Evolutionary conservation across 768 basidiomycete genomes (phyloP), one percentile per base, ranked within the genome.

Genomic region (Mycena crocata): DNA sequence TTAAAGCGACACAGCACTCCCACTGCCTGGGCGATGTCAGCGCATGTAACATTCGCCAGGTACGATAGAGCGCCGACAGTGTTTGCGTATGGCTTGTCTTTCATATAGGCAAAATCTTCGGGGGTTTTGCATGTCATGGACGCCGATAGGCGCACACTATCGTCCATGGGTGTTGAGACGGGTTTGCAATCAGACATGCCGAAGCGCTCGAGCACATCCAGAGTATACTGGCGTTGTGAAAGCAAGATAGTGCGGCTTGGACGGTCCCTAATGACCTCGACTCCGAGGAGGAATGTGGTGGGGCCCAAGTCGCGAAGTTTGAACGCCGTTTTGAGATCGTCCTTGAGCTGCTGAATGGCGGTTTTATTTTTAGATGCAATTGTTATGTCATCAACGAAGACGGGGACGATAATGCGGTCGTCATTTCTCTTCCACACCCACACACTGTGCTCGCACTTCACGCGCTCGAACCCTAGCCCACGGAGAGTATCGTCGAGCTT

Each of bases 331-430:
- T 42, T n/a, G 3, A 82, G 68, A 1, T 78, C 69, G 0, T 44
- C 58, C 21, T 76, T 76, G 64, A 75, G 28, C 19, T 67, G 40
- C 48, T 71, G 57, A 56, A 74, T 61, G 10, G 49, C 62, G n/a
- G 34, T 42, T 12, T 31, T 56, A 12, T 65, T 67, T 51, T 71
- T 76, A 0, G 73, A 70, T 14, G 52, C 52, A n/a, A 55, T 55
- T 9, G 52, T 55, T 21, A 55, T 55, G 65, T 81, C 74, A 61
- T 80, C 80, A 46, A 80, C 75, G 62, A 73, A 74, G 56, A 80
- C 66, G 40, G 72, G 66, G 8, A 76, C 63, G 44, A 79, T 73
- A 28, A 75, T 63, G 3, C 52, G 45, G 24, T 64, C 60, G 9
- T 62, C 65, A 13, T 64, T 70, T 17, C 70, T 32, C 14, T 56